Conservation (phyloP, 2,329 filamentous ascomycete species). For the Xylaria sp. region DNA sequence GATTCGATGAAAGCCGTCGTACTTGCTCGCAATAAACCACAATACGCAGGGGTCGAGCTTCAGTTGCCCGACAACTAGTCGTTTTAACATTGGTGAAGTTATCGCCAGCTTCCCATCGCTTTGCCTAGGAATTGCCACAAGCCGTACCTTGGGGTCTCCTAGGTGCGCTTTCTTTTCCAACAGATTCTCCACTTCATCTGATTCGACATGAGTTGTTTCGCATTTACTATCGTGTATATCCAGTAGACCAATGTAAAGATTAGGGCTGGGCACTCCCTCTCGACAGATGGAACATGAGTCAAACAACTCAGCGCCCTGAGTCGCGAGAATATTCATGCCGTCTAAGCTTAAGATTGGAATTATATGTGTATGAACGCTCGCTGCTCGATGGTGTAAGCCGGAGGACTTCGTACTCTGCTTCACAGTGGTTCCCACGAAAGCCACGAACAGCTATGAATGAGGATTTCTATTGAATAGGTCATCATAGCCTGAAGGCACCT, state of each 20-base stretch:
- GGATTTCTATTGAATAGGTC: too few relatives aligned
- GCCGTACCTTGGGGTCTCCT: not conserved
- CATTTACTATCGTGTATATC: not conserved
- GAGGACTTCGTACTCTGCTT: too few relatives aligned
- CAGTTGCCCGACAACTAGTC: not conserved
- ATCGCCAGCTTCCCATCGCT: not conserved
- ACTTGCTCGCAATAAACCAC: not conserved
- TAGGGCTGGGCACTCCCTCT: not conserved
- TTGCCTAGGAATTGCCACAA: not conserved
- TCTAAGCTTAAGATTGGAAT: too few relatives aligned
- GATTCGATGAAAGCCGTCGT: slow-evolving; percentile 3
- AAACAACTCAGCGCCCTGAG: not conserved
- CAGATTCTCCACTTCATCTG: not conserved
- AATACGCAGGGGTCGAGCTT: slow-evolving; percentile 1
- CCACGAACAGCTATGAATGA: too few relatives aligned
- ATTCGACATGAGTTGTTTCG: not conserved
- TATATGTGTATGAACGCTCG: too few relatives aligned
- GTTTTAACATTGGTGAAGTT: not conserved
- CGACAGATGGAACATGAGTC: not conserved
- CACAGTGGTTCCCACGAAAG: too few relatives aligned
- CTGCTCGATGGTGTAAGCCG: too few relatives aligned
- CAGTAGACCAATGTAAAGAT: not conserved
- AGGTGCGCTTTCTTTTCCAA: not conserved
- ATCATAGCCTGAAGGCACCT: too few relatives aligned
- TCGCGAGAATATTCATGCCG: not conserved